Evolutionary conservation across 2,329 filamentous ascomycete genomes (phyloP).

Genomic region (Neopestalotiopsis sp.): DNA sequence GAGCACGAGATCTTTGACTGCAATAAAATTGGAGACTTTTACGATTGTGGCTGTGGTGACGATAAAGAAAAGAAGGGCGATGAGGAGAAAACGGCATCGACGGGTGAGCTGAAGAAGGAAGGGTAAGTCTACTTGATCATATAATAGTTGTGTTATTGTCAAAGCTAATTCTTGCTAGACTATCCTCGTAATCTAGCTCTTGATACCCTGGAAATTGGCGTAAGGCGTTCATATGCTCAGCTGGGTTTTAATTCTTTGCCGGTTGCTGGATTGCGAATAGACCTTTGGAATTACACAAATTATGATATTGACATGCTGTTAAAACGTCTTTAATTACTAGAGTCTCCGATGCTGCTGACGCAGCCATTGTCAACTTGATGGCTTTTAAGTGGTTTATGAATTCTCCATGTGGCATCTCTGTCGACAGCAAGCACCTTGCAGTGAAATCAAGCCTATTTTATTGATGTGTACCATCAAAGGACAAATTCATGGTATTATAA

Average conservation of each 20-base stretch:
- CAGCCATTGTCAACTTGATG: too few species aligned
- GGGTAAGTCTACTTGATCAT: slow-evolving; percentile 29
- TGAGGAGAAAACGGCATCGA: slow-evolving; percentile 29
- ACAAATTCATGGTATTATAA: too few species aligned
- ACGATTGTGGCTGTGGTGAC: slow-evolving; percentile 75
- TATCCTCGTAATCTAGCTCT: slow-evolving; percentile 1
- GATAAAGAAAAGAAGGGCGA: slow-evolving; percentile 54
- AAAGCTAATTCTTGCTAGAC: slow-evolving; percentile 23
- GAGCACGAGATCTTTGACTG: slow-evolving; percentile 70
- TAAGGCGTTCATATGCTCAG: slow-evolving; percentile 16
- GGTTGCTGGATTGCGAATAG: too few species aligned
- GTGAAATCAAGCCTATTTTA: too few species aligned
- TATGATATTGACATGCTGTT: too few species aligned
- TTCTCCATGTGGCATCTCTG: too few species aligned
- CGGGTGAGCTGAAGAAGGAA: slow-evolving; percentile 33
- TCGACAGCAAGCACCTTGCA: too few species aligned
- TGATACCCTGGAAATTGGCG: slow-evolving; percentile 18
- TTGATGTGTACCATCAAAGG: too few species aligned
- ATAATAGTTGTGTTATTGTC: slow-evolving; percentile 19
- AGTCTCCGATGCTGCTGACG: too few species aligned
- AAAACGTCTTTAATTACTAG: too few species aligned
- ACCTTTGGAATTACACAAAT: too few species aligned
- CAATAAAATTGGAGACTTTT: slow-evolving; percentile 71
- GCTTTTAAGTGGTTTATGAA: too few species aligned
- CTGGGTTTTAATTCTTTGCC: not conserved